These are phyloP conservation scores for Pythium phragmiticola DNA, from an alignment of 352 stramenopile species.

Conservation along the genomic window DNA sequence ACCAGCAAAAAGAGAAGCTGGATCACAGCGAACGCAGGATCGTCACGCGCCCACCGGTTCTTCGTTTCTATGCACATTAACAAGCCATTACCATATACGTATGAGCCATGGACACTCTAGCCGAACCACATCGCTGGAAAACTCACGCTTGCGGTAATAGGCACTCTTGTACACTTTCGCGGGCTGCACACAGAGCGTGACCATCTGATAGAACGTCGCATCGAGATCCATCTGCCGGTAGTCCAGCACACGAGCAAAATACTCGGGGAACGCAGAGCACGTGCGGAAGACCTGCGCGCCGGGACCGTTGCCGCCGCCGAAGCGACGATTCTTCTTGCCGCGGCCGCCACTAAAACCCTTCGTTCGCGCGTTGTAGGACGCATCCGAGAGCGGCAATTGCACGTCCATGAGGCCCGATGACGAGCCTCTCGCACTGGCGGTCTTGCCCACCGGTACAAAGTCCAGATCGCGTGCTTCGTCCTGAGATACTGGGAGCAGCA, in stretches of 20 bases:
- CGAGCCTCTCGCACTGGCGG: not conserved
- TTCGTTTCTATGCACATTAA: constrained; percentile 86
- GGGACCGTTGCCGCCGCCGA: constrained; percentile 13
- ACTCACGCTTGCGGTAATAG: constrained; percentile 74
- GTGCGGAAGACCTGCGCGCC: constrained; percentile 61
- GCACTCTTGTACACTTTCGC: constrained; percentile 88
- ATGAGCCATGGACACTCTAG: not conserved
- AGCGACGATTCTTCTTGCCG: constrained; percentile 23
- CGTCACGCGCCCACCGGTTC: constrained; percentile 98
- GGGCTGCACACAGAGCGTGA: constrained; percentile 81
- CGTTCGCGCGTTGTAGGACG: constrained; percentile 2
- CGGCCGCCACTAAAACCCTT: constrained; percentile 10
- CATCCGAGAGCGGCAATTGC: constrained; percentile 13
- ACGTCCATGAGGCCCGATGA: constrained; percentile 9
- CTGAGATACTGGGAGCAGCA: constrained; percentile 28
- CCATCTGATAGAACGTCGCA: constrained; percentile 88
- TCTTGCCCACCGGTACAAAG: not conserved
- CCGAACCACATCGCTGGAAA: not conserved
- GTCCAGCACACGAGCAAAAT: constrained; percentile 77
- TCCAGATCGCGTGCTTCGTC: constrained; percentile 21
- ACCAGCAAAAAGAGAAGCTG: constrained; percentile 91
- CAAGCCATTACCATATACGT: constrained; percentile 1
- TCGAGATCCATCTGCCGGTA: constrained; percentile 89
- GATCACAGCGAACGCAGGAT: constrained; percentile 96
- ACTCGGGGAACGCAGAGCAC: constrained; percentile 77